phyloP scores from a whole-genome alignment of 2,329 filamentous ascomycete genomes.

The Pseudogymnoascus destructans region DNA sequence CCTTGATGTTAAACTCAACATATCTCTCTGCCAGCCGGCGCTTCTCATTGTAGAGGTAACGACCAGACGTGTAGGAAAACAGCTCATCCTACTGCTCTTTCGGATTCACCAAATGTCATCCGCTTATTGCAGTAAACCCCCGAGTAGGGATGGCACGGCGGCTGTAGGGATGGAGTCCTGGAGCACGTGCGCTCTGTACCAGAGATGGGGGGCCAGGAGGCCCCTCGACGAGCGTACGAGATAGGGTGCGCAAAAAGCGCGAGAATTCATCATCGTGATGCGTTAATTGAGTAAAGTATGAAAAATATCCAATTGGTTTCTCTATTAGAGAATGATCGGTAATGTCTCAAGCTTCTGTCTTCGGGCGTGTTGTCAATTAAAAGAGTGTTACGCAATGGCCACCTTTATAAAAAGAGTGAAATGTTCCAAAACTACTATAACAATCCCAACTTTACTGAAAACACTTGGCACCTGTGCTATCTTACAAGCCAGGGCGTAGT shows the following conservation, averaged over 20 bases:
- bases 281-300: not conserved
- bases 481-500: not conserved
- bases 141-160: not conserved
- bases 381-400: not conserved
- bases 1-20: conserved; percentile 10
- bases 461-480: not conserved
- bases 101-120: not conserved
- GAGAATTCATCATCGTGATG: not conserved
- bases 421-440: not conserved
- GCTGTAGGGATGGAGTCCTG: not conserved
- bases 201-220: too few relatives aligned
- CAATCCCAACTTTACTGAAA: not conserved
- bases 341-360: not conserved
- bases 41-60: conserved; percentile 10
- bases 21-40: conserved; percentile 10
- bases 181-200: not conserved
- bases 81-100: not conserved
- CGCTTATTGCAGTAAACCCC: not conserved
- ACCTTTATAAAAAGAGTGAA: not conserved
- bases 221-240: not conserved
- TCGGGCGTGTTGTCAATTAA: not conserved
- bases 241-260: not conserved
- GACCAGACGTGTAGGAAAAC: not conserved
- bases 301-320: not conserved
- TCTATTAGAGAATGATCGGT: not conserved